Percentiles rank a stretch among this genome's conserved stretches.
These are phyloP conservation scores for Alternaria sp. DNA, from an alignment of 2,329 filamentous ascomycete genomes.

Conservation along the genomic window DNA sequence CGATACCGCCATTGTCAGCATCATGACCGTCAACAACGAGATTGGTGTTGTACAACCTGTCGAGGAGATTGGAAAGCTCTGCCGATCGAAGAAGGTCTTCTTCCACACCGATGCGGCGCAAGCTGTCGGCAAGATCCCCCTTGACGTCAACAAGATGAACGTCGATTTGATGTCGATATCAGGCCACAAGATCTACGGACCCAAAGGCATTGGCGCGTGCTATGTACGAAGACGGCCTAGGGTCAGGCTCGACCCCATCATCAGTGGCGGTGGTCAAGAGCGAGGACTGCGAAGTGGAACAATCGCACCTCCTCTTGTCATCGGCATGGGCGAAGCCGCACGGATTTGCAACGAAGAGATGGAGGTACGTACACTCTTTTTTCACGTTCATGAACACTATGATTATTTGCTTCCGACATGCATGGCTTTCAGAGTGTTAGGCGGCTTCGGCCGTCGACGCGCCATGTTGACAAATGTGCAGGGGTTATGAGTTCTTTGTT, in stretches of 20 bases:
- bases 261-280: constrained; percentile 95
- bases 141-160: constrained; percentile 98
- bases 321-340: constrained; percentile 95
- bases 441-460: constrained; percentile 42
- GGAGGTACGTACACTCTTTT: constrained; percentile 70
- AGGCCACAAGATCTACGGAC: constrained; percentile 97
- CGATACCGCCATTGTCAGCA: constrained; percentile 90
- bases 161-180: constrained; percentile 99
- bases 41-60: constrained; percentile 99
- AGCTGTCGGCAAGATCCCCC: constrained; percentile 96
- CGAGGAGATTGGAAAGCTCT: constrained; percentile 91
- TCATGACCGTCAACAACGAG: constrained; percentile 99
- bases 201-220: constrained; percentile 96
- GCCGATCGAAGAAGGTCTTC: constrained; percentile 90
- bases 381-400: constrained; percentile 53
- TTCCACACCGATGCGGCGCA: constrained; percentile 98
- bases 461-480: constrained; percentile 67
- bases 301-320: constrained; percentile 84
- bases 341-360: constrained; percentile 91
- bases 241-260: constrained; percentile 94
- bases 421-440: constrained; percentile 82
- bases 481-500: constrained; percentile 65
- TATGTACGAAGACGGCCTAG: constrained; percentile 92
- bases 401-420: constrained; percentile 87
- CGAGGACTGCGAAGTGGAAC: constrained; percentile 94